A percentile compares a stretch with the other conserved stretches of the same genome.
Conservation (phyloP, 176 grass and related monocot species). For the Saccharum officinarum region DNA sequence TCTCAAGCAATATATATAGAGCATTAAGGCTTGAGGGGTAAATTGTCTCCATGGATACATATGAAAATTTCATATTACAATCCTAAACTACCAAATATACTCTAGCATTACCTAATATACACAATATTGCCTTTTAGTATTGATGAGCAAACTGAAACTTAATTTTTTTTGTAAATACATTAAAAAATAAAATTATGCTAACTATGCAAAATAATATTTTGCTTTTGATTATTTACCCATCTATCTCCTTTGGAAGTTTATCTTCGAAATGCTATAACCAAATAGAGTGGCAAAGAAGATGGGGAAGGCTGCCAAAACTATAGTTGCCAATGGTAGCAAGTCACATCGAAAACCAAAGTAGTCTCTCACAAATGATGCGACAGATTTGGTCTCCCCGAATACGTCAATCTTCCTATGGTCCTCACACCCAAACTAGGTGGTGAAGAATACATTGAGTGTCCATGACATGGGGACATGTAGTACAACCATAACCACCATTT, state of each 20-base stretch:
- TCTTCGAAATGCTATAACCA: conserved; percentile 57
- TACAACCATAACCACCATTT: conserved; percentile 92
- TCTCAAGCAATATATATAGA: too few relatives aligned
- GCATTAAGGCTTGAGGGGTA: too few relatives aligned
- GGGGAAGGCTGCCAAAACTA: conserved; percentile 51
- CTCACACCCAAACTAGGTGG: conserved; percentile 61
- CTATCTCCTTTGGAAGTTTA: conserved; percentile 80
- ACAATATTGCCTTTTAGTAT: not conserved
- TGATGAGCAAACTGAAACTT: not conserved
- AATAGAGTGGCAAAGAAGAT: conserved; percentile 56
- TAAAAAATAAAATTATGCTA: not conserved
- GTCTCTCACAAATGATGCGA: conserved; percentile 52
- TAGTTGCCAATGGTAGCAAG: conserved; percentile 43
- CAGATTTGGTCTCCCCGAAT: conserved; percentile 58
- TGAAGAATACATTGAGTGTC: conserved; percentile 70
- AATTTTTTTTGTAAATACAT: not conserved
- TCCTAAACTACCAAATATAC: not conserved
- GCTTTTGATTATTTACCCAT: not conserved
- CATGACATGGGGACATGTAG: conserved; percentile 56
- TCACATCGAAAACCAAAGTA: conserved; percentile 66
- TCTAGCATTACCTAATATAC: not conserved
- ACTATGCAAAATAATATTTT: not conserved
- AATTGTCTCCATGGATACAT: too few relatives aligned
- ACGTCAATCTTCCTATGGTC: conserved; percentile 11
- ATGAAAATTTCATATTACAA: too few relatives aligned